Conservation (phyloP, 768 basidiomycete species). For the Agrocybe praecox region DNA sequence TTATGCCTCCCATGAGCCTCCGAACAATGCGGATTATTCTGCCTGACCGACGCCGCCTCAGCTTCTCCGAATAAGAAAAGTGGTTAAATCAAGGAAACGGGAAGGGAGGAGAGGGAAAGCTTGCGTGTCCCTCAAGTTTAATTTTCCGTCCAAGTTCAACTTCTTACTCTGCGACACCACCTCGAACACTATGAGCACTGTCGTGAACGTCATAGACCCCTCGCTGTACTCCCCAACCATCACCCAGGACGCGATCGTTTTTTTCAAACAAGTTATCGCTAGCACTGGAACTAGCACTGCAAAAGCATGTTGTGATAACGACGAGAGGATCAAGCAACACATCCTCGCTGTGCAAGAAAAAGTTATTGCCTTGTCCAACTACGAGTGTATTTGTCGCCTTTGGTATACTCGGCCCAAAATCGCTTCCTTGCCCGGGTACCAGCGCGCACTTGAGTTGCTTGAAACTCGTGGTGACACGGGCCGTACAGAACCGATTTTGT, state of each 20-base stretch:
- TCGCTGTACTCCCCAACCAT: conserved; percentile 23
- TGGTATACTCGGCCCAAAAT: conserved; percentile 37
- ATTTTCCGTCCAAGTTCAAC: too few species aligned
- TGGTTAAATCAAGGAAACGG: too few species aligned
- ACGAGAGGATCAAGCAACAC: conserved; percentile 39
- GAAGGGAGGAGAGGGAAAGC: too few species aligned
- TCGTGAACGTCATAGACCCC: neutral
- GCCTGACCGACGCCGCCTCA: too few species aligned
- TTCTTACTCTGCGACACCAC: too few species aligned
- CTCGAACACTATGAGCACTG: too few species aligned
- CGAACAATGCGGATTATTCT: too few species aligned
- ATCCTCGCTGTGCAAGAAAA: conserved; percentile 38
- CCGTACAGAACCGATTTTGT: conserved; percentile 34
- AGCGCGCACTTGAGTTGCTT: conserved; percentile 29
- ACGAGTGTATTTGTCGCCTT: conserved; percentile 40
- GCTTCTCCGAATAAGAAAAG: too few species aligned
- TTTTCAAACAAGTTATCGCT: conserved; percentile 34
- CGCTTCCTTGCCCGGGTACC: conserved; percentile 34
- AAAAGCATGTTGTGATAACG: too few species aligned
- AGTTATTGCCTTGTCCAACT: conserved; percentile 29
- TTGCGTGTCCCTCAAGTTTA: too few species aligned
- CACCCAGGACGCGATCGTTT: conserved; percentile 24
- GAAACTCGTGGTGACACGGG: conserved; percentile 5
- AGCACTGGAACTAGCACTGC: too few species aligned
- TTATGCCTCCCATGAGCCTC: too few species aligned